Conservation (phyloP, 306 rosid species). For the Ammopiptanthus mongolicus region DNA sequence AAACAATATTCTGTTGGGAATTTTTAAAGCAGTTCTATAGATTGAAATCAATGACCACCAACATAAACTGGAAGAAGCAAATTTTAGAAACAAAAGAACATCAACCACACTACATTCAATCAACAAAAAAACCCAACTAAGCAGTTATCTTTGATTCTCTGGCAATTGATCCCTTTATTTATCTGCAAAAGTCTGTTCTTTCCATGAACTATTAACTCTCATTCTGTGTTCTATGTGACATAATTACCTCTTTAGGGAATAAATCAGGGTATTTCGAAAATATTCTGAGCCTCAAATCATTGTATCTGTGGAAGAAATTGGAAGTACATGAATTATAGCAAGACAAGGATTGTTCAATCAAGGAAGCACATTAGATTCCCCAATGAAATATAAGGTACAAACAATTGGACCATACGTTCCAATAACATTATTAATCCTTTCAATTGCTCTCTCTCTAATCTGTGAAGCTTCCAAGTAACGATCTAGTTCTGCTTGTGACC, state of each 20-base stretch:
- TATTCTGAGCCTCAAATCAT: constrained; percentile 80
- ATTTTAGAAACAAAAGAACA: background rate
- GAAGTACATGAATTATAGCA: background rate
- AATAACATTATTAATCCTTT: constrained; percentile 77
- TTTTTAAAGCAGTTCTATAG: background rate
- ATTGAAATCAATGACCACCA: background rate
- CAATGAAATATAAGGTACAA: constrained; percentile 20
- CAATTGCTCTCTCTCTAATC: constrained; percentile 84
- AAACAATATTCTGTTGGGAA: background rate
- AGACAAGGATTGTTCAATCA: constrained; percentile 11
- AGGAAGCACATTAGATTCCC: background rate
- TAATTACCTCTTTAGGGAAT: constrained; percentile 88
- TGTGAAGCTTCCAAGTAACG: constrained; percentile 94
- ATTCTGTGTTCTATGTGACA: background rate
- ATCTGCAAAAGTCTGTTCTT: background rate
- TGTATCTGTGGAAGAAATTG: constrained; percentile 53
- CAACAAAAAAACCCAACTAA: background rate
- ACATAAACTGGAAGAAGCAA: background rate
- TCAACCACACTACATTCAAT: background rate
- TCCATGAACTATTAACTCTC: background rate
- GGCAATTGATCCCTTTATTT: background rate
- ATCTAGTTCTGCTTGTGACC: constrained; percentile 90
- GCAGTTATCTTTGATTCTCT: background rate
- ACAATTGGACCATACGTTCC: constrained; percentile 72
- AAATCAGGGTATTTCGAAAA: constrained; percentile 80